Conservation (phyloP, 2,329 filamentous ascomycete species). For the Epichloe typhina region DNA sequence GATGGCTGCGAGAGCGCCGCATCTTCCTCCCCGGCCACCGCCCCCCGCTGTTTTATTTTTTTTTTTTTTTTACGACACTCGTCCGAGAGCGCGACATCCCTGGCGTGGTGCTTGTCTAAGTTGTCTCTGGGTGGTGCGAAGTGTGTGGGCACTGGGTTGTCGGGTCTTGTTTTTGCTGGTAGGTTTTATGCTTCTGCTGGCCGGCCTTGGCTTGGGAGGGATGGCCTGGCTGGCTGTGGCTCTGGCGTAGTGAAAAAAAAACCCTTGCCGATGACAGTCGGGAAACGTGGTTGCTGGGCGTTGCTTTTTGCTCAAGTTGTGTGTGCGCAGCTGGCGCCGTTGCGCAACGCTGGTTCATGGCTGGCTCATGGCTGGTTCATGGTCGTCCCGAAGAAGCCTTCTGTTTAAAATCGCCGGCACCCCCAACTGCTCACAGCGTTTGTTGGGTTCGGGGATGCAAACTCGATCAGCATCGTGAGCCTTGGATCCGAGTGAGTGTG, state of each 20-base stretch:
- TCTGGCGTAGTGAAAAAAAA: not conserved
- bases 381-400: not conserved
- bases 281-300: not conserved
- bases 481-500: not conserved
- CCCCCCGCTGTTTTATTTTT: not conserved
- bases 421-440: not conserved
- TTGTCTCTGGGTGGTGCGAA: not conserved
- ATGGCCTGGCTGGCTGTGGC: not conserved
- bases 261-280: slow-evolving; percentile 6
- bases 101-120: not conserved
- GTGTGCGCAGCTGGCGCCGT: not conserved
- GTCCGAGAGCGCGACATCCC: slow-evolving; percentile 4
- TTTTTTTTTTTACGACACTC: not conserved
- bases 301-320: slow-evolving; percentile 3
- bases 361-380: not conserved
- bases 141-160: not conserved
- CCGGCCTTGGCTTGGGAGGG: not conserved
- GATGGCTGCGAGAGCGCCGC: not conserved
- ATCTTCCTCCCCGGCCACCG: not conserved
- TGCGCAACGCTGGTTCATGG: not conserved
- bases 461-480: not conserved
- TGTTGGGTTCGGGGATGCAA: not conserved
- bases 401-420: slow-evolving; percentile 2
- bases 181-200: not conserved
- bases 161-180: not conserved